Percentiles rank a stretch among this genome's conserved stretches.
Evolutionary conservation across 345 rosid genomes (phyloP).

Genomic region (Bruguiera parviflora): DNA sequence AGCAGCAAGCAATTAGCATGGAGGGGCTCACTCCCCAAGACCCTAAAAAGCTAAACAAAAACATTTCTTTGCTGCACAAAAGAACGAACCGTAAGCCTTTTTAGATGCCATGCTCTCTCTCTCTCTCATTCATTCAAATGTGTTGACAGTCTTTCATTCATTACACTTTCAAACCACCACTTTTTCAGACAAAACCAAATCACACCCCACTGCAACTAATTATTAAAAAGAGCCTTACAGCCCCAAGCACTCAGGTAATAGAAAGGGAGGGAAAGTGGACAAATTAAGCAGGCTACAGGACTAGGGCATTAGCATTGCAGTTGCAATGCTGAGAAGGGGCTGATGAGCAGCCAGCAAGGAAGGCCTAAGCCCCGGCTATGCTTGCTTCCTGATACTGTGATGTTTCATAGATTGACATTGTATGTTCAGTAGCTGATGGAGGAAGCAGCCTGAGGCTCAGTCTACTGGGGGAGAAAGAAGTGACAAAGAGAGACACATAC

Average conservation of each 20-base stretch:
- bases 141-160: constrained; percentile 42
- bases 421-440: constrained; percentile 14
- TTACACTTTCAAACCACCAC: constrained; percentile 48
- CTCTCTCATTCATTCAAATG: constrained; percentile 22
- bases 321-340: too few species aligned
- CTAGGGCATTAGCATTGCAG: constrained; percentile 18
- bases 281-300: not conserved
- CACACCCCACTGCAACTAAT: constrained; percentile 47
- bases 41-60: not conserved
- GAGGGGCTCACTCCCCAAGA: constrained; percentile 38
- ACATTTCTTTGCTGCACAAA: constrained; percentile 6
- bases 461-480: constrained; percentile 16
- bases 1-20: constrained; percentile 19
- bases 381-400: constrained; percentile 19
- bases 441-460: constrained; percentile 28
- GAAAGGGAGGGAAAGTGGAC: not conserved
- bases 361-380: constrained; percentile 2
- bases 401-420: constrained; percentile 33
- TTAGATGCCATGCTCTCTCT: constrained; percentile 25
- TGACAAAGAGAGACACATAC: constrained; percentile 20
- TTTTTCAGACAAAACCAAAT: constrained; percentile 59
- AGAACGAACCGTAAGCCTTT: constrained; percentile 31
- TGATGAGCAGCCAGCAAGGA: not conserved
- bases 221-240: constrained; percentile 33
- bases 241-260: not conserved